Evolutionary conservation across 2,329 filamentous ascomycete species (phyloP), one percentile per base, ranked within the genome.

Genomic region (Scopulariopsis brevicaulis): DNA sequence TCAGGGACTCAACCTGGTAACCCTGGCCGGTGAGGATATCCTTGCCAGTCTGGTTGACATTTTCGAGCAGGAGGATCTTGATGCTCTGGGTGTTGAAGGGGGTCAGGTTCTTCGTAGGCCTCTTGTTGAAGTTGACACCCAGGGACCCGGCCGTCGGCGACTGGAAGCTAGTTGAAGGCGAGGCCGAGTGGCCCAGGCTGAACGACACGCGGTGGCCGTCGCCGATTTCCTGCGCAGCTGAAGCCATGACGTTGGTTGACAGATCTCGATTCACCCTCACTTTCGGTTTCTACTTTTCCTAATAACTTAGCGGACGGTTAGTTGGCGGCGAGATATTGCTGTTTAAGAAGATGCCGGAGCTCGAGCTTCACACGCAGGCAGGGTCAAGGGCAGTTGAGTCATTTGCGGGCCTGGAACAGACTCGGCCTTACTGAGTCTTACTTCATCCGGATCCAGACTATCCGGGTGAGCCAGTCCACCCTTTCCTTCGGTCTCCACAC

Each of bases 61-160:
- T 99, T 71, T 99, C 94, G 35, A 99, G 78, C 20, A 99, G 80
- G 59, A 99, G 76, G 59, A 99, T 96, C 77, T 96, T 97, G 75
- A 99, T 91, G 69, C 97, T 93, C 68, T 93, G 85, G 24, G 91
- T 94, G 69, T 93, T 87, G 75, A 99, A 99, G 18, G 94, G 94
- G 77, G 96, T 96, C 64, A 99, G 77, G 64, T 87, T 87, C 74
- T 96, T 96, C 51, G 75, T 73, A 40, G 69, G 73, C 63, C 64
- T 73, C 66, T 40, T 79, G 73, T 50, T 71, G 63, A 72, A 73
- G 60, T 65, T 70, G 37, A 54, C 56, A 4, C 56, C 60, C 48
- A 59, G 25, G 54, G 75, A 69, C 57, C 69, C 75, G 60, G 84
- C 80, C 40, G 84, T 76, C 37, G 86, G 86, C 63, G 89, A 92